phyloP scores from a whole-genome alignment of 441 rosid species.

The Theobroma grandiflorum region DNA sequence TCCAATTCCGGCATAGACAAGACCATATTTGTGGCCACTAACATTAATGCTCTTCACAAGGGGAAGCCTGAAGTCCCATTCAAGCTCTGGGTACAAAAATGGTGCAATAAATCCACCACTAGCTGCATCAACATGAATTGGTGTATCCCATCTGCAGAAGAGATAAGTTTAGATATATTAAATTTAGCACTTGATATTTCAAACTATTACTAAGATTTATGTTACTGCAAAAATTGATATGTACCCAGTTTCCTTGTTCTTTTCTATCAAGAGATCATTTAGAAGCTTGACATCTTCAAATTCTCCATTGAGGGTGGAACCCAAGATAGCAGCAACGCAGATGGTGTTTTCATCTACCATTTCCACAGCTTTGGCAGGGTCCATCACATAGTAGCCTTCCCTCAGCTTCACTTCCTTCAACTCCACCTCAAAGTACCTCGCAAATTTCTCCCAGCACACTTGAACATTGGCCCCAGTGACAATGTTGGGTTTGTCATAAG shows the following conservation, averaged over 20 bases:
- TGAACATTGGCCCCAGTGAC: conserved; percentile 95
- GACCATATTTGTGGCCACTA: conserved; percentile 95
- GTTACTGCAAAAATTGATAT: not conserved
- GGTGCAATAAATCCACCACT: conserved; percentile 97
- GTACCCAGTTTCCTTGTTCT: conserved; percentile 82
- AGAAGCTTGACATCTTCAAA: conserved; percentile 90
- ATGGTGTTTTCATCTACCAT: conserved; percentile 96
- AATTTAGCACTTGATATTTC: not conserved
- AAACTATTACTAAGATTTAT: not conserved
- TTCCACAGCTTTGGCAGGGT: conserved; percentile 81
- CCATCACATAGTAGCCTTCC: conserved; percentile 93
- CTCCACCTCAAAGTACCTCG: conserved; percentile 93
- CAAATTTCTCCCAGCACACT: conserved; percentile 98
- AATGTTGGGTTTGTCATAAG: conserved; percentile 80
- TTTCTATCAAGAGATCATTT: conserved; percentile 69
- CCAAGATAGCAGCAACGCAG: conserved; percentile 89
- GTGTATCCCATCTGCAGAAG: conserved; percentile 77
- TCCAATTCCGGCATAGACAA: conserved; percentile 93
- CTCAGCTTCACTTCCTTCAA: conserved; percentile 86
- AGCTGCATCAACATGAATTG: conserved; percentile 96
- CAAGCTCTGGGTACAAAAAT: conserved; percentile 84
- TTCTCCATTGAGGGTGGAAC: conserved; percentile 91
- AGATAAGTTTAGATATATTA: not conserved
- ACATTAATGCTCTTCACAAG: conserved; percentile 90
- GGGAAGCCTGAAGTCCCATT: conserved; percentile 90